These are phyloP conservation scores for Beauveria bassiana DNA, from an alignment of 2,329 filamentous ascomycete species.

Conservation along the genomic window DNA sequence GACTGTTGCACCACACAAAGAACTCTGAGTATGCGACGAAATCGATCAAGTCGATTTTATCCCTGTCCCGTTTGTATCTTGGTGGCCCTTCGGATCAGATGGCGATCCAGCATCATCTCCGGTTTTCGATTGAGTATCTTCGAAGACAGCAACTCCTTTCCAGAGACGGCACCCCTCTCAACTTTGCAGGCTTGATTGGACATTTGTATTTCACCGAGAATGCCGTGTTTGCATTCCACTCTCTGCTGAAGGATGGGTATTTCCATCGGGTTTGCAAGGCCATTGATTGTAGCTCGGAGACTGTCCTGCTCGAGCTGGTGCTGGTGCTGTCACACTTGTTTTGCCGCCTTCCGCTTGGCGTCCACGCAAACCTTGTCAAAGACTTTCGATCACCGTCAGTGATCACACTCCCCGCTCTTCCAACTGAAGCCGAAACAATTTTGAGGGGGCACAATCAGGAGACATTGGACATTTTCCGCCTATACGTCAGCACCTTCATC, in stretches of 20 bases:
- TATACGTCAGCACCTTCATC: constrained; percentile 63
- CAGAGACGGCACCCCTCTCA: constrained; percentile 53
- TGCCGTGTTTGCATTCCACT: constrained; percentile 68
- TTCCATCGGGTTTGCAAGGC: constrained; percentile 54
- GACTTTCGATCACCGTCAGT: constrained; percentile 53
- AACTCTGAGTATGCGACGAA: constrained; percentile 53
- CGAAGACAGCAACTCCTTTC: constrained; percentile 60
- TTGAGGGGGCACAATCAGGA: constrained; percentile 56
- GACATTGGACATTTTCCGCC: constrained; percentile 57
- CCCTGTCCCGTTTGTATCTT: constrained; percentile 62
- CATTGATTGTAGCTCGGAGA: constrained; percentile 41
- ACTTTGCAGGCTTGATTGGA: constrained; percentile 62
- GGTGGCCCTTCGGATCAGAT: constrained; percentile 61
- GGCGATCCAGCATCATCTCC: constrained; percentile 65
- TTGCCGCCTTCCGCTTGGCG: constrained; percentile 43
- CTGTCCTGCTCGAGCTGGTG: constrained; percentile 52
- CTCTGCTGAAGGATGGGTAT: constrained; percentile 62
- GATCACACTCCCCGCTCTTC: constrained; percentile 58
- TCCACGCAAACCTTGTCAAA: constrained; percentile 37
- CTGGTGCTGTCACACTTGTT: constrained; percentile 66
- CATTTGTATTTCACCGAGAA: constrained; percentile 74
- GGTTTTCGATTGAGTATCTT: constrained; percentile 76
- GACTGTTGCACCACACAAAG: constrained; percentile 57
- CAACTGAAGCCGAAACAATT: constrained; percentile 45
- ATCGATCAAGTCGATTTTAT: constrained; percentile 59